phyloP scores from a whole-genome alignment of 345 rosid species.

The Aethionema arabicum region DNA sequence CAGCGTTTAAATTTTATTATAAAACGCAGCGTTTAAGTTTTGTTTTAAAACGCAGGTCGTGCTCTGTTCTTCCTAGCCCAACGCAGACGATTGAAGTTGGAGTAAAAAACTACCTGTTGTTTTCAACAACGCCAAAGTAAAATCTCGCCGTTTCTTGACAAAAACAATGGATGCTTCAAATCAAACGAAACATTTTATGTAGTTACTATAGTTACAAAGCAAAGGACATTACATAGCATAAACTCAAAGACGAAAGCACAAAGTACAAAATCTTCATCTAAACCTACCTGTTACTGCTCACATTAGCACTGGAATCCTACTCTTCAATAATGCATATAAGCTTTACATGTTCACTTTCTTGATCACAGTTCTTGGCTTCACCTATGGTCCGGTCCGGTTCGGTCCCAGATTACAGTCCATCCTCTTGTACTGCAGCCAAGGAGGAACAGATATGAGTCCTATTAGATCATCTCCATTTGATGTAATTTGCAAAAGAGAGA shows the following conservation, averaged over 20 bases:
- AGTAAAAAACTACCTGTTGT: not conserved
- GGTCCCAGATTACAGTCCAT: slow-evolving; percentile 47
- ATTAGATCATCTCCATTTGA: not conserved
- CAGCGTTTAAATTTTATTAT: not conserved
- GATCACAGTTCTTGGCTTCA: not conserved
- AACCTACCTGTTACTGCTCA: slow-evolving; percentile 20
- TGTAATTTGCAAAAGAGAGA: slow-evolving; percentile 8
- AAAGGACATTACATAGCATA: slow-evolving; percentile 22
- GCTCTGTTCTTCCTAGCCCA: too few relatives aligned
- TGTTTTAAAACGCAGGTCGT: not conserved
- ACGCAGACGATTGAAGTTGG: too few relatives aligned
- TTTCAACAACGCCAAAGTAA: not conserved
- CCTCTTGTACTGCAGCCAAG: slow-evolving; percentile 67
- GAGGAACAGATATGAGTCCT: slow-evolving; percentile 19
- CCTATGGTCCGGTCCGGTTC: slow-evolving; percentile 18
- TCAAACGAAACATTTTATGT: slow-evolving; percentile 21
- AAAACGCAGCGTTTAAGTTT: not conserved
- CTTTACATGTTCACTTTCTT: slow-evolving; percentile 19
- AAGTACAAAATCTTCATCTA: slow-evolving; percentile 17
- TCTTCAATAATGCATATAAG: slow-evolving; percentile 25
- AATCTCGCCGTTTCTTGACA: slow-evolving; percentile 4
- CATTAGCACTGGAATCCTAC: slow-evolving; percentile 18
- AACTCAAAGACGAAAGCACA: slow-evolving; percentile 8
- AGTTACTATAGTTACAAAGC: slow-evolving; percentile 17
- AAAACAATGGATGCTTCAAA: slow-evolving; percentile 52